Evolutionary conservation across 345 rosid species (phyloP).

Genomic region (Ailanthus altissimus): DNA sequence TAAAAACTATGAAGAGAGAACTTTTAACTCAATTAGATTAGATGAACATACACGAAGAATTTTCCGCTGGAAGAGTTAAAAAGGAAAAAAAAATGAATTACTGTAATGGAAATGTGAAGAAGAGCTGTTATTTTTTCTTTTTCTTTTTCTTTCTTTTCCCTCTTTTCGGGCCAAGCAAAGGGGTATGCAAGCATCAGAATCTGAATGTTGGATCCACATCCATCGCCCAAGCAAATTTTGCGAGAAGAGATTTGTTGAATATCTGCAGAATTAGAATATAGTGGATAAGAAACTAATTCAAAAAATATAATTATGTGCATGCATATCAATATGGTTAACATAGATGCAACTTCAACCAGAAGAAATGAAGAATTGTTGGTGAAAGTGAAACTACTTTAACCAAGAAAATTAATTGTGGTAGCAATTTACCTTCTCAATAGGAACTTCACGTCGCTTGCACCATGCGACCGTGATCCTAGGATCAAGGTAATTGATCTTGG

Average conservation of each 20-base stretch:
- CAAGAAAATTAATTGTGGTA: neutral
- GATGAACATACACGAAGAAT: constrained; percentile 30
- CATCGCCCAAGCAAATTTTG: constrained; percentile 96
- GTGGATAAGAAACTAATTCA: neutral
- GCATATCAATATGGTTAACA: neutral
- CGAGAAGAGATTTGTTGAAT: constrained; percentile 89
- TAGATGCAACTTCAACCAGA: neutral
- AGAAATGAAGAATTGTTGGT: neutral
- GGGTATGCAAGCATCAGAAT: constrained; percentile 46
- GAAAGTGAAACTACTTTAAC: neutral
- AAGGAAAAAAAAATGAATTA: constrained; percentile 9
- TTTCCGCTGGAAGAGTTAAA: neutral
- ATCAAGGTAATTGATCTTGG: constrained; percentile 93
- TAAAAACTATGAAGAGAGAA: constrained; percentile 10
- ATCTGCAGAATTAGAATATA: constrained; percentile 47
- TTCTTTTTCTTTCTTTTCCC: neutral
- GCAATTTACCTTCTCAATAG: constrained; percentile 88
- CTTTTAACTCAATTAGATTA: constrained; percentile 34
- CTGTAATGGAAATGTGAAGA: constrained; percentile 15
- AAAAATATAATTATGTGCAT: neutral
- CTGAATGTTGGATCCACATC: constrained; percentile 90
- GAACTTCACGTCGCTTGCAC: constrained; percentile 98
- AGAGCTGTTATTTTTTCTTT: neutral
- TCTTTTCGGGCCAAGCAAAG: constrained; percentile 4
- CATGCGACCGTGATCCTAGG: constrained; percentile 98